phyloP scores from a whole-genome alignment of 1,284 basidiomycete genomes.

The Malassezia nana region DNA sequence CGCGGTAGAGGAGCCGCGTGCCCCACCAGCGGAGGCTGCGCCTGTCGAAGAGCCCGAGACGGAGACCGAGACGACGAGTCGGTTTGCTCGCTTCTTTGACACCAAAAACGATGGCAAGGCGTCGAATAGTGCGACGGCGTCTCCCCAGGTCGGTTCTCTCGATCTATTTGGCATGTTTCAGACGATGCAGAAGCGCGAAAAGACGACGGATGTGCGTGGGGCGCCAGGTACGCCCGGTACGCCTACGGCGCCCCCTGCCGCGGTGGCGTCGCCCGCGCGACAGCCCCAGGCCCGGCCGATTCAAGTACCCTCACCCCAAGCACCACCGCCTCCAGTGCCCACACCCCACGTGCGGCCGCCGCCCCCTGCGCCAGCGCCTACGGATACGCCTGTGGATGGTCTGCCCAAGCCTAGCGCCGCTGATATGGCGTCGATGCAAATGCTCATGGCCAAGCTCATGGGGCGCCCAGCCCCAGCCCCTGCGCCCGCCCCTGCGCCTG shows the following conservation, averaged over 20 bases:
- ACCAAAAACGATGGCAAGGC: conserved; percentile 18
- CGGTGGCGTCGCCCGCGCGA: no score
- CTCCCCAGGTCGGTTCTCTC: not conserved
- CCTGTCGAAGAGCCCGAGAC: not conserved
- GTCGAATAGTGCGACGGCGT: conserved; percentile 1
- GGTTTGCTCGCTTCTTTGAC: conserved; percentile 46
- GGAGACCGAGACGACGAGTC: conserved; percentile 39
- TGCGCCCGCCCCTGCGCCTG: not conserved
- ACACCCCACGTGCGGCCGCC: not conserved
- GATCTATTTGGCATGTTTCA: conserved; percentile 12
- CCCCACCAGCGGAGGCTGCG: conserved; percentile 27
- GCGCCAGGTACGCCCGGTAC: not conserved
- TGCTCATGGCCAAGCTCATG: conserved; percentile 45
- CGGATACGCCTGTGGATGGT: not conserved
- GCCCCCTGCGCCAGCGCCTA: conserved; percentile 19
- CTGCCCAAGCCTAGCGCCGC: conserved; percentile 24
- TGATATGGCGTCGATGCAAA: conserved; percentile 44
- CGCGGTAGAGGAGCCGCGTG: not conserved
- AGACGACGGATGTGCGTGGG: not conserved
- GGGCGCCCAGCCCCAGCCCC: conserved; percentile 4
- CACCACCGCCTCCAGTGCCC: not conserved
- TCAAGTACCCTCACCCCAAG: no score
- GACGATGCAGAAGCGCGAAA: conserved; percentile 10
- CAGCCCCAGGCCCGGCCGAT: no score
- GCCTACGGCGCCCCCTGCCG: not conserved